A percentile compares a stretch with the other conserved stretches of the same genome.
Evolutionary conservation across 2,329 filamentous ascomycete species (phyloP).

Genomic region (Cladophialophora yegresii): DNA sequence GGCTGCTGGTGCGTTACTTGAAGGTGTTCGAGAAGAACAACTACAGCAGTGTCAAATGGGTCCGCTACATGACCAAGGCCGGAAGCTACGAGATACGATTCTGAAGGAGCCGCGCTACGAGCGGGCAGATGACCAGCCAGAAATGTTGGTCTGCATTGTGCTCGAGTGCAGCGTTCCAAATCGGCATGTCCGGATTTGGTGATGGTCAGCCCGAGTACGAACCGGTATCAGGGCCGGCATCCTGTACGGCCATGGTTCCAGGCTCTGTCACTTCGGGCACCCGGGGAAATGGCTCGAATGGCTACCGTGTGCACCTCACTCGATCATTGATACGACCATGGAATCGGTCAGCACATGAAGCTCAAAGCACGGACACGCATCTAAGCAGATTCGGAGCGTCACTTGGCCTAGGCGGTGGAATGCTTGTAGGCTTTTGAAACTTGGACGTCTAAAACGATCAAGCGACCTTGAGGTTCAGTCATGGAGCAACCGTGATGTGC

Average conservation of each 20-base stretch:
- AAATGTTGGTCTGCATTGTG: background rate
- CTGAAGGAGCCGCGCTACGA: slow-evolving; percentile 7
- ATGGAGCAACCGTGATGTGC: background rate
- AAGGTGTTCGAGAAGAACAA: slow-evolving; percentile 99
- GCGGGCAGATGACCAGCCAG: background rate
- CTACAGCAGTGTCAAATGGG: slow-evolving; percentile 98
- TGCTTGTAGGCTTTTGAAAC: background rate
- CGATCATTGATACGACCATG: background rate
- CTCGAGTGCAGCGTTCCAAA: background rate
- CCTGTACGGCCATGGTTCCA: background rate
- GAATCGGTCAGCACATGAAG: background rate
- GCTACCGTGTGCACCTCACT: too few relatives aligned
- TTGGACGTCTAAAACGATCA: background rate
- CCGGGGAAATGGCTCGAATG: background rate
- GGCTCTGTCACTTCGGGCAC: background rate
- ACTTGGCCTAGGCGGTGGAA: background rate
- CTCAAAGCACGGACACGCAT: background rate
- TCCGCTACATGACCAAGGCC: slow-evolving; percentile 96
- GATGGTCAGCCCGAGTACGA: background rate
- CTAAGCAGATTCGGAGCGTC: background rate
- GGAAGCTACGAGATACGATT: slow-evolving; percentile 96
- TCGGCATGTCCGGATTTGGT: background rate
- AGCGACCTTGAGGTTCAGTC: background rate
- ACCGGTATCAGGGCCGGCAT: too few relatives aligned
- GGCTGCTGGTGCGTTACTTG: slow-evolving; percentile 85